Conservation (phyloP, 2,329 filamentous ascomycete genomes). For the Colletotrichum eleusines region DNA sequence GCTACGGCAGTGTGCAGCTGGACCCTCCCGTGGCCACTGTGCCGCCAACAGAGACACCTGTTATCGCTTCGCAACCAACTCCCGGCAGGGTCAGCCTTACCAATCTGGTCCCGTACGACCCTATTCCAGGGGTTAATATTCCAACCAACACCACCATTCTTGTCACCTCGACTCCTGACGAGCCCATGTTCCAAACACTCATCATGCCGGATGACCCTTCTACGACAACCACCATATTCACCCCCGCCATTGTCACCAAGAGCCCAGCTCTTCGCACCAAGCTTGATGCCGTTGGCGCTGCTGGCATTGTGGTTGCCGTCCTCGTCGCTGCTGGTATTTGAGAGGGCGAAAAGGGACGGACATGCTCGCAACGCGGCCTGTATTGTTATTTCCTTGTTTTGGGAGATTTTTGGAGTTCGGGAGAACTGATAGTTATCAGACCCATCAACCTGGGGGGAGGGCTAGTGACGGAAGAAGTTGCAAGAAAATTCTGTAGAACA, state of each 20-base stretch:
- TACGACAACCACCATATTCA: neutral
- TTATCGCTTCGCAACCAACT: neutral
- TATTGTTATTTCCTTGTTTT: slow-evolving; percentile 23
- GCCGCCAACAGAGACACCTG: neutral
- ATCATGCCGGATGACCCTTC: slow-evolving; percentile 26
- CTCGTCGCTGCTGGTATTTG: slow-evolving; percentile 22
- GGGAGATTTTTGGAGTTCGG: slow-evolving; percentile 34
- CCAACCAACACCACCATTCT: slow-evolving; percentile 17
- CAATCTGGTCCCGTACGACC: slow-evolving; percentile 21
- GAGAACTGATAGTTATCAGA: neutral
- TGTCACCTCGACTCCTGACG: slow-evolving; percentile 10
- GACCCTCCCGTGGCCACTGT: slow-evolving; percentile 16
- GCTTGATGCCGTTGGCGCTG: neutral
- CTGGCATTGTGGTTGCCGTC: neutral
- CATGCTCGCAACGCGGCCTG: neutral
- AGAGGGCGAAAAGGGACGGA: neutral
- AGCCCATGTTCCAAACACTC: slow-evolving; percentile 31
- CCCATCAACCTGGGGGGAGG: neutral
- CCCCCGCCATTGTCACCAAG: slow-evolving; percentile 30
- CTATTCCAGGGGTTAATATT: neutral
- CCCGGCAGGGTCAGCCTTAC: slow-evolving; percentile 1
- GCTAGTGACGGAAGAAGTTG: slow-evolving; percentile 15
- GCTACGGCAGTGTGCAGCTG: slow-evolving; percentile 15
- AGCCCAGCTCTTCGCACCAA: slow-evolving; percentile 18
- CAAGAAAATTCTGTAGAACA: slow-evolving; percentile 31